Percentiles rank a stretch among this genome's conserved stretches.
These are phyloP conservation scores for Trichoderma reesei DNA, from an alignment of 495 filamentous ascomycete genomes.

Conservation along the genomic window DNA sequence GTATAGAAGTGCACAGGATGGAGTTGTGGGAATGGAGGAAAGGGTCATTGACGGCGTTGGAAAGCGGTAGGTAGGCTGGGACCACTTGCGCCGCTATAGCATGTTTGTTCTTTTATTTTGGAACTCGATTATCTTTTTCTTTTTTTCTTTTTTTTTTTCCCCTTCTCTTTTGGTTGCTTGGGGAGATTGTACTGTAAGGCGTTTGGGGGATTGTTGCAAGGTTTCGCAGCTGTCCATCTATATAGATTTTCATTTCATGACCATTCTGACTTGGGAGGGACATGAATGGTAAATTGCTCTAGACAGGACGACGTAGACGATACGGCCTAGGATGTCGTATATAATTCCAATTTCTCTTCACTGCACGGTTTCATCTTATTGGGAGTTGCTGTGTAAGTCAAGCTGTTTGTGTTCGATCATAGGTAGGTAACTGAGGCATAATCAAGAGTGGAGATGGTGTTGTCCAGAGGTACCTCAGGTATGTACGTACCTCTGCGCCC, in stretches of 20 bases:
- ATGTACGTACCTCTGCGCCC: no score
- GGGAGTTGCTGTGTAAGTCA: no score
- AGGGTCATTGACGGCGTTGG: not conserved
- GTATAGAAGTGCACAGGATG: not conserved
- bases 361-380: no score
- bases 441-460: no score
- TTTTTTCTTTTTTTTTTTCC: no score
- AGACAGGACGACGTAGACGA: not conserved
- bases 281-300: not conserved
- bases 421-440: no score
- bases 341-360: not conserved
- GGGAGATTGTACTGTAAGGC: not conserved
- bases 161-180: not conserved
- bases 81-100: not conserved
- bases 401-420: no score
- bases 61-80: not conserved
- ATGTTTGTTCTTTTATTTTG: not conserved
- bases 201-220: not conserved
- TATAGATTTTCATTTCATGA: not conserved
- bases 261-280: not conserved
- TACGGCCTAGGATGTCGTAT: not conserved
- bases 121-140: not conserved
- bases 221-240: not conserved
- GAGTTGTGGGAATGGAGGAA: not conserved
- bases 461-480: no score